Percentiles rank a stretch among this genome's conserved stretches.
Conservation (phyloP, 148 eudicot species). For the Chenopodium quinoa region DNA sequence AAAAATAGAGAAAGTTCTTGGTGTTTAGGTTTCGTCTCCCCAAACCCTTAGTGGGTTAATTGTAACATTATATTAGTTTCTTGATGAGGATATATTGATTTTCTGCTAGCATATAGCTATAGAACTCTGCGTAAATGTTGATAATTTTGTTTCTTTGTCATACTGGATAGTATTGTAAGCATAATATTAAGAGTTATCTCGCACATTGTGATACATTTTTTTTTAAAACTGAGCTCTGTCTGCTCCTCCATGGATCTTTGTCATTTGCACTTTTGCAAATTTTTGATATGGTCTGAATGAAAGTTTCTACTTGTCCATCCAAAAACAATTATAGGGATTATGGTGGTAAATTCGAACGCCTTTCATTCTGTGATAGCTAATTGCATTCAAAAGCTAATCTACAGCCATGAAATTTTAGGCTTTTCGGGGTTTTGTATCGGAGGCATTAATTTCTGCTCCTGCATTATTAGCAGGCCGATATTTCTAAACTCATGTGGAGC, state of each 20-base stretch:
- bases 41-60: background rate
- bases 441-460: no score
- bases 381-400: no score
- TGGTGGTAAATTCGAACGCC: no score
- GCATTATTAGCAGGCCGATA: no score
- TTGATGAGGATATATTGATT: background rate
- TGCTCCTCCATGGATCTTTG: background rate
- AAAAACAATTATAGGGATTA: no score
- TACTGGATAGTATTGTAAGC: background rate
- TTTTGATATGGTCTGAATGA: no score
- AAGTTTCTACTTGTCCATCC: no score
- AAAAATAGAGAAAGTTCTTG: background rate
- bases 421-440: no score
- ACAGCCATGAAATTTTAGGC: no score
- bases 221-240: background rate
- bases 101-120: slow-evolving; percentile 12
- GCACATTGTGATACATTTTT: background rate
- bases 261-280: background rate
- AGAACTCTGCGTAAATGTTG: background rate
- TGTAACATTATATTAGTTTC: slow-evolving; percentile 15
- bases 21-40: background rate
- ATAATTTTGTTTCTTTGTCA: slow-evolving; percentile 3
- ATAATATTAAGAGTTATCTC: background rate
- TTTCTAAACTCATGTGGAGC: no score
- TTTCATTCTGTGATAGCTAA: no score